Conservation (phyloP, 2,329 filamentous ascomycete species). For the Ophiocordyceps unilateralis region DNA sequence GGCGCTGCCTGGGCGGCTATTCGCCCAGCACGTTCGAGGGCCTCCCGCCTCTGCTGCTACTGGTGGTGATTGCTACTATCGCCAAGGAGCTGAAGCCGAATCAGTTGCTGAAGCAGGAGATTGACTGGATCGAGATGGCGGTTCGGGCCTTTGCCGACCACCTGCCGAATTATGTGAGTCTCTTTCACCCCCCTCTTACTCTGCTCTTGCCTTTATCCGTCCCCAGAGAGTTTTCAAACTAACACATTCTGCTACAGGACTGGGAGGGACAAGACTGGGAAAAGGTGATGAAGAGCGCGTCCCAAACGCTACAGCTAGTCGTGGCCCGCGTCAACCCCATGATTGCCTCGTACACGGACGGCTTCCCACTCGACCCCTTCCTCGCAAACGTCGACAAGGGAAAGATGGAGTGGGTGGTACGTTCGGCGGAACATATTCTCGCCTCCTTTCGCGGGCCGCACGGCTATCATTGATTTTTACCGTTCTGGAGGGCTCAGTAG, state of each 20-base stretch:
- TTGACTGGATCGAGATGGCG: conserved; percentile 43
- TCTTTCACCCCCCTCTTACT: background rate
- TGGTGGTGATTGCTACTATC: conserved; percentile 48
- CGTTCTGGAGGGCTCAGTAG: no score
- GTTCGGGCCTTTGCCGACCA: conserved; percentile 34
- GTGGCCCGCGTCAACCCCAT: conserved; percentile 17
- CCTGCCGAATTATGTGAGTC: conserved; percentile 32
- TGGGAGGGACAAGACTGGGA: conserved; percentile 19
- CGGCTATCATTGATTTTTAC: no score
- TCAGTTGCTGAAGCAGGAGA: conserved; percentile 33
- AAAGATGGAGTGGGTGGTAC: conserved; percentile 22
- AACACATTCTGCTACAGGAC: conserved; percentile 11
- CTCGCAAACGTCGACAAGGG: conserved; percentile 18
- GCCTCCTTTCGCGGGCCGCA: conserved; percentile 12
- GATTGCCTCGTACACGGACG: conserved; percentile 15
- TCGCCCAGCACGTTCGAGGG: conserved; percentile 28
- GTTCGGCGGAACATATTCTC: conserved; percentile 18
- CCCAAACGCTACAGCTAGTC: conserved; percentile 21
- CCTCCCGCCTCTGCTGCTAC: conserved; percentile 41
- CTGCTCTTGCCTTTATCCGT: background rate
- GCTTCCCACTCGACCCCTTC: conserved; percentile 22
- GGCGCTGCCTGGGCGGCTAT: conserved; percentile 21
- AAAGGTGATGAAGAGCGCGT: conserved; percentile 20
- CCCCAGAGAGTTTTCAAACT: conserved; percentile 1
- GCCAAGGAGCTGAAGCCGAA: conserved; percentile 38